Conservation (phyloP, 2,329 filamentous ascomycete species). For the Ascochyta viciae-villosae region DNA sequence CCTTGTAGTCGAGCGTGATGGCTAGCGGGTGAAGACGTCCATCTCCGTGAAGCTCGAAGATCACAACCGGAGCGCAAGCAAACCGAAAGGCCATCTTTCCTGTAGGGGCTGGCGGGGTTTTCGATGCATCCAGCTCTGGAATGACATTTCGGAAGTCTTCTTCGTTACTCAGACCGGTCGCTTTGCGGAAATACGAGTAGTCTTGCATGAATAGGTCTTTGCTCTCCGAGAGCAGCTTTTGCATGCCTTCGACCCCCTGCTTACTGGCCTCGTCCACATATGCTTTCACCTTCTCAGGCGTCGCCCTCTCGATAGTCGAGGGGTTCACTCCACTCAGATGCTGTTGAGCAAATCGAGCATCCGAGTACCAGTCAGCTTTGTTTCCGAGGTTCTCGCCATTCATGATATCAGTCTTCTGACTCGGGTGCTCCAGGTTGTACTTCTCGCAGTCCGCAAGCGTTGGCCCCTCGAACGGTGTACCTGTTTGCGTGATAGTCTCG, state of each 20-base stretch:
- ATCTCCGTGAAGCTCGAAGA: constrained; percentile 15
- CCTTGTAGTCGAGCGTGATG: constrained; percentile 17
- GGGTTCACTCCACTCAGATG: constrained; percentile 17
- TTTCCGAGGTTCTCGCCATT: constrained; percentile 14
- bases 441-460: constrained; percentile 16
- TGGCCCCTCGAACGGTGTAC: constrained; percentile 14
- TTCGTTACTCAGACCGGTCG: constrained; percentile 2
- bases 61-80: constrained; percentile 11
- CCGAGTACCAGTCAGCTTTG: constrained; percentile 16
- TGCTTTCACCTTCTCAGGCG: not conserved
- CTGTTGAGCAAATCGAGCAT: constrained; percentile 17
- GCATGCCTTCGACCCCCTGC: constrained; percentile 2
- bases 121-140: not conserved
- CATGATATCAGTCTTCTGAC: constrained; percentile 18
- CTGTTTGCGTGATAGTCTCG: not conserved
- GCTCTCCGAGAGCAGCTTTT: constrained; percentile 1
- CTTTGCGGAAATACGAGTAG: constrained; percentile 18
- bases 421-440: constrained; percentile 10
- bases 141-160: constrained; percentile 5
- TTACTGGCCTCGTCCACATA: constrained; percentile 7
- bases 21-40: constrained; percentile 14
- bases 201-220: constrained; percentile 12
- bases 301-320: constrained; percentile 7
- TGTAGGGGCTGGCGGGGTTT: not conserved
- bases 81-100: constrained; percentile 2